phyloP scores from a whole-genome alignment of 495 filamentous ascomycete genomes.

The Umbilicaria muhlenbergii region DNA sequence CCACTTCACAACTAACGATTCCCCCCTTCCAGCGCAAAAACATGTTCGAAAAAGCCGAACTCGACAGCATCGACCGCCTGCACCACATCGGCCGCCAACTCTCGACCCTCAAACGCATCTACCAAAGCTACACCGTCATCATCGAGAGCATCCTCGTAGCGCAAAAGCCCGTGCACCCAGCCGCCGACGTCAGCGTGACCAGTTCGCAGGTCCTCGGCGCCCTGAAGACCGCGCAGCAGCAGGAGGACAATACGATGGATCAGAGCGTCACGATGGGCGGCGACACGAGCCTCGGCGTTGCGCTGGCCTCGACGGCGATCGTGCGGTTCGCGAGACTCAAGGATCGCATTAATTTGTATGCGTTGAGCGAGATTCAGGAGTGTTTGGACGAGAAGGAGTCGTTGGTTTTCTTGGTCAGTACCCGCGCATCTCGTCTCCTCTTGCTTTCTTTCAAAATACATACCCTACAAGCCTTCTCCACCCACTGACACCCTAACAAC shows the following conservation, averaged over 20 bases:
- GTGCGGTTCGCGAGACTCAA: slow-evolving; percentile 62
- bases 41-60: slow-evolving; percentile 42
- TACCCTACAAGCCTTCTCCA: too few species aligned
- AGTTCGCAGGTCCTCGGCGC: slow-evolving; percentile 15
- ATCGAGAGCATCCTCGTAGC: slow-evolving; percentile 54
- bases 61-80: slow-evolving; percentile 52
- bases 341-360: slow-evolving; percentile 64
- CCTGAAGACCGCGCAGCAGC: slow-evolving; percentile 17
- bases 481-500: too few species aligned
- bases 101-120: slow-evolving; percentile 55
- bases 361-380: slow-evolving; percentile 65
- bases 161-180: slow-evolving; percentile 28
- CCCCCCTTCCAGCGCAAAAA: slow-evolving; percentile 25
- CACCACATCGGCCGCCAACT: slow-evolving; percentile 56
- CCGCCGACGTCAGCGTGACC: slow-evolving; percentile 14
- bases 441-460: too few species aligned
- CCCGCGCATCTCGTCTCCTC: too few species aligned
- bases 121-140: slow-evolving; percentile 64
- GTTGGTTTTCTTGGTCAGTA: slow-evolving; percentile 48
- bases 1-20: slow-evolving; percentile 3
- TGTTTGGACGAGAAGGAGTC: slow-evolving; percentile 66
- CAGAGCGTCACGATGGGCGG: slow-evolving; percentile 2
- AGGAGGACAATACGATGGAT: slow-evolving; percentile 16
- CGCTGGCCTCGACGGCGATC: slow-evolving; percentile 46
- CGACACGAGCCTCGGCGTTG: slow-evolving; percentile 30